Base-by-base conservation (phyloP, 2,329 filamentous ascomycete species). In the Penicillium sp. region DNA sequence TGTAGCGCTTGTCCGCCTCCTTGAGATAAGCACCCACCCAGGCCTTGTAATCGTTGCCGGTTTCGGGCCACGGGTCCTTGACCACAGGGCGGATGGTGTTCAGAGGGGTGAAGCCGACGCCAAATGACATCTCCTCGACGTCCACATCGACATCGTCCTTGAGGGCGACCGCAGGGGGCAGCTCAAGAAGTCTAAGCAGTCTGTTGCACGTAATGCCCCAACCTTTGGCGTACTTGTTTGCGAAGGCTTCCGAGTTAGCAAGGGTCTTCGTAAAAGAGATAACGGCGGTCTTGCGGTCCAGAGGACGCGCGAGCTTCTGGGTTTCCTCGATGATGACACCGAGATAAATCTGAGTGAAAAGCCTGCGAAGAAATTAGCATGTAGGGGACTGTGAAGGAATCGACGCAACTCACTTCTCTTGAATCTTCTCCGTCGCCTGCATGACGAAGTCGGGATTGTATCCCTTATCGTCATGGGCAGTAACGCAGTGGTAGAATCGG, bases 361-460 rank as follows among this genome's bases (percentile, higher is more conserved):
- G 82, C 46, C 85, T 74, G 53, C 36, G 12, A 4, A 45, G 7
- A 2, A 21, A 41, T 65, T 49, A 47, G 34, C 15, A 39, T 42
- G n/a, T 12, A 23, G 4, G 21, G 28, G 12, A 13, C 5, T 41
- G 15, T 15, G 8, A 10, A 42, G n/a, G 41, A 43, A 39, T 53
- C 54, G 23, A 10, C n/a, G 13, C 3, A 42, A 65, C 78, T 68
- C 75, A 83, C 79, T 80, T 79, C 33, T 83, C 78, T 71, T 96
- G 92, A 28, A 97, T 81, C 57, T 85, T 79, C 68, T 97, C 89
- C n/a, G 89, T 86, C 58, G 90, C 83, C 60, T 81, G 81, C 74
- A 96, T 89, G 76, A 96, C 94, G 76, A 90, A 96, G 73, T 99
- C 94, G 7, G 91, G 84, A 44, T 93, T 94, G 52, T 94, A 85